Evolutionary conservation across 2,329 filamentous ascomycete species (phyloP).

Genomic region (Cladobotryum protrusum): DNA sequence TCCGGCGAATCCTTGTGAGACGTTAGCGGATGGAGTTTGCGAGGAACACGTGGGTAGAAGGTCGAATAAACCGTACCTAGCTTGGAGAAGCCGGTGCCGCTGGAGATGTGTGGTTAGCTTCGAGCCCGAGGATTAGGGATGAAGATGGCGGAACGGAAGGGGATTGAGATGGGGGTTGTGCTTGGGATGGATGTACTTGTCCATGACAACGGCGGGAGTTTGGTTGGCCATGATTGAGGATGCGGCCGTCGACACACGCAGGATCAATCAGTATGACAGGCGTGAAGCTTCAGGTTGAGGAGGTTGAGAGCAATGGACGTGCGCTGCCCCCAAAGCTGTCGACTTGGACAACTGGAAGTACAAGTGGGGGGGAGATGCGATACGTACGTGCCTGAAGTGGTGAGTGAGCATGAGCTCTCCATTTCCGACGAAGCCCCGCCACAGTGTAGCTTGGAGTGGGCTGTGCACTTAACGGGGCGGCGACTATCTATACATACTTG

Average conservation of each 20-base stretch:
- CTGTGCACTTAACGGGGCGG: slow-evolving; percentile 5
- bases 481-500: no score
- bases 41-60: slow-evolving; percentile 5
- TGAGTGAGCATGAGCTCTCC: slow-evolving; percentile 2
- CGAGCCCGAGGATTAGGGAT: slow-evolving; percentile 3
- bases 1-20: slow-evolving; percentile 77
- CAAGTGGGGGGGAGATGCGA: slow-evolving; percentile 1
- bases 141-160: not conserved
- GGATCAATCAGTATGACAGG: slow-evolving; percentile 7
- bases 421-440: slow-evolving; percentile 8
- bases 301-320: slow-evolving; percentile 11
- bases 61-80: slow-evolving; percentile 60
- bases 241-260: slow-evolving; percentile 20
- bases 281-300: slow-evolving; percentile 9
- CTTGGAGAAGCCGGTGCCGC: slow-evolving; percentile 99
- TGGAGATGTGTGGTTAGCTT: slow-evolving; percentile 38
- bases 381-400: slow-evolving; percentile 4
- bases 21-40: slow-evolving; percentile 16
- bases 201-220: slow-evolving; percentile 99
- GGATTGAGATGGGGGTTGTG: slow-evolving; percentile 4
- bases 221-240: slow-evolving; percentile 74
- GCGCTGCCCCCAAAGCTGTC: slow-evolving; percentile 10
- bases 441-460: not conserved
- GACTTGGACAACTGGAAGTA: slow-evolving; percentile 6
- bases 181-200: slow-evolving; percentile 74